Evolutionary conservation across 139 green algal species (phyloP).

Genomic region (Chlamydomonas sphaeroides): DNA sequence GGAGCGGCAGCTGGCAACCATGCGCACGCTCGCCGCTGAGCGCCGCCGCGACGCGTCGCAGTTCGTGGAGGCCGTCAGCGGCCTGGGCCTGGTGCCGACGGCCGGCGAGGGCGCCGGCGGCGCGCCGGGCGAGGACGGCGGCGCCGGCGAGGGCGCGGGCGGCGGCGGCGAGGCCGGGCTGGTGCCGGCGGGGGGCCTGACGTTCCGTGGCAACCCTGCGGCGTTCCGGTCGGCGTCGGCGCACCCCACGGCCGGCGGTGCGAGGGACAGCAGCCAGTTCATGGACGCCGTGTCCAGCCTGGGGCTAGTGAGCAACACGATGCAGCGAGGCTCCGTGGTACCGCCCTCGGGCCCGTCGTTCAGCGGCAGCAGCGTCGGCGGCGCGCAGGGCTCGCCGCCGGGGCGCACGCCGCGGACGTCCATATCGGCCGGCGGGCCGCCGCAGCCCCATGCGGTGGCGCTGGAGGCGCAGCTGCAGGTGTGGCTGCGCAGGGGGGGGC

Average conservation of each 20-base stretch:
- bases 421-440: not conserved
- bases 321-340: not conserved
- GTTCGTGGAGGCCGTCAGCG: slow-evolving; percentile 26
- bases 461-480: not conserved
- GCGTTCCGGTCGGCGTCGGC: not conserved
- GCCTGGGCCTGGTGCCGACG: slow-evolving; percentile 14
- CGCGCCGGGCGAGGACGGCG: not conserved
- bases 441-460: not conserved
- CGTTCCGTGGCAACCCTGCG: not conserved
- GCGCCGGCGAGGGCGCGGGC: not conserved
- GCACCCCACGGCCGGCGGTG: not conserved
- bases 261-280: slow-evolving; percentile 13
- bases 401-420: not conserved
- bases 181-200: slow-evolving; percentile 20
- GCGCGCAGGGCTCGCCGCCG: not conserved
- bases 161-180: not conserved
- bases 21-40: slow-evolving; percentile 3
- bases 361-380: not conserved
- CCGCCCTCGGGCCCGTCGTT: not conserved
- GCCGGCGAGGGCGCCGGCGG: not conserved
- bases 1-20: slow-evolving; percentile 2
- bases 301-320: not conserved
- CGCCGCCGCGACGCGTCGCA: slow-evolving; percentile 9
- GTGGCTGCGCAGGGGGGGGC: not conserved
- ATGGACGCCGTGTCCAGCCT: slow-evolving; percentile 17